Conservation (phyloP, 2,329 filamentous ascomycete genomes). For the Alternaria sp. region DNA sequence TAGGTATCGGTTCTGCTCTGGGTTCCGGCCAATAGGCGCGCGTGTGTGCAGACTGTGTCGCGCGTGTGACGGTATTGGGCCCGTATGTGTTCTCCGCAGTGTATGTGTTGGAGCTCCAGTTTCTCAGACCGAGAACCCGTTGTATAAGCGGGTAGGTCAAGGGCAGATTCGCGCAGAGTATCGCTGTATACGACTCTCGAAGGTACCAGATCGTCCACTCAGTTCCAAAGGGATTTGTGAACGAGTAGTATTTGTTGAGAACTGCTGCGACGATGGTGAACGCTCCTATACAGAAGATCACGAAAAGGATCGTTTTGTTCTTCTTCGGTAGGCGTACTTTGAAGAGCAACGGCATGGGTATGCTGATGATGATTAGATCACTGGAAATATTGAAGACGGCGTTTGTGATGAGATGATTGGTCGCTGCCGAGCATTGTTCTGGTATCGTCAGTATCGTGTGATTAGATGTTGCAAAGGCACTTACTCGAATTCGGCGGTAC, state of each 20-base stretch:
- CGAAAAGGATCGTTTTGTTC: constrained; percentile 62
- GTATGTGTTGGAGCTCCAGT: constrained; percentile 39
- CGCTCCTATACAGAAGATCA: constrained; percentile 63
- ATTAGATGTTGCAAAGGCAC: neutral
- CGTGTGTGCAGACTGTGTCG: constrained; percentile 3
- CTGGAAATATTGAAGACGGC: constrained; percentile 55
- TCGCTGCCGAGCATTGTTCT: constrained; percentile 54
- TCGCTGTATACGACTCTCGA: constrained; percentile 64
- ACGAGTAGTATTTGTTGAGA: constrained; percentile 68
- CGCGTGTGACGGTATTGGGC: constrained; percentile 2
- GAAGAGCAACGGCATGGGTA: constrained; percentile 56
- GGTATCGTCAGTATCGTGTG: constrained; percentile 1
- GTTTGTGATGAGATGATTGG: constrained; percentile 50
- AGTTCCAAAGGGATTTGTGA: constrained; percentile 62
- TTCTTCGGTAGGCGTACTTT: constrained; percentile 51
- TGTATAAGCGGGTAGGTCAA: constrained; percentile 65
- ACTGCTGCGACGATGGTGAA: constrained; percentile 62
- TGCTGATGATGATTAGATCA: constrained; percentile 54
- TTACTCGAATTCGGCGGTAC: constrained; percentile 51
- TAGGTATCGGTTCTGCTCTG: constrained; percentile 16
- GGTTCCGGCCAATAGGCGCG: constrained; percentile 20
- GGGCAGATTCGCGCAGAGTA: constrained; percentile 67
- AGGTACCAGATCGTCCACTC: constrained; percentile 67
- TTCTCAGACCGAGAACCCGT: constrained; percentile 50
- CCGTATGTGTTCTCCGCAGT: constrained; percentile 1